Conservation (phyloP, 1,284 basidiomycete species). For the Tilletia indica region DNA sequence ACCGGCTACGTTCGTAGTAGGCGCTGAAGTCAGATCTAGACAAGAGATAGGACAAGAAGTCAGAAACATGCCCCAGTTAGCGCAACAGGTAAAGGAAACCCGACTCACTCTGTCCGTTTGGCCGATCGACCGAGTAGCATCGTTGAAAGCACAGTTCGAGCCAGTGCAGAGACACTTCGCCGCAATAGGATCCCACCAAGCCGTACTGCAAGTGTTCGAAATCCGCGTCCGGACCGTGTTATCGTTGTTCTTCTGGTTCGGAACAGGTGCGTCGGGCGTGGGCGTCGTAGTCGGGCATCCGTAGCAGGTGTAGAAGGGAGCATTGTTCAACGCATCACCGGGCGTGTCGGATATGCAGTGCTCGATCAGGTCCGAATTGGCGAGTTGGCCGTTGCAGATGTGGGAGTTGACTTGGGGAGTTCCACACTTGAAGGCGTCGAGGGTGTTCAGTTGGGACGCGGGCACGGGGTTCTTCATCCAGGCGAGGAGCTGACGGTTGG, state of each 20-base stretch:
- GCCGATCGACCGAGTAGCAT: slow-evolving; percentile 43
- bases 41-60: background rate
- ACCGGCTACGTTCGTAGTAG: background rate
- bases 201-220: slow-evolving; percentile 40
- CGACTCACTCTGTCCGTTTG: slow-evolving; percentile 29
- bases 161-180: slow-evolving; percentile 45
- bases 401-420: slow-evolving; percentile 32
- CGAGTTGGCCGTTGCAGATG: slow-evolving; percentile 47
- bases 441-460: slow-evolving; percentile 48
- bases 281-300: slow-evolving; percentile 41
- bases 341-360: slow-evolving; percentile 46
- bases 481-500: slow-evolving; percentile 69
- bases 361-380: slow-evolving; percentile 40
- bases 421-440: slow-evolving; percentile 48
- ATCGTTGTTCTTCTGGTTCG: slow-evolving; percentile 48
- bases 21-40: background rate
- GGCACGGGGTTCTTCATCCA: slow-evolving; percentile 71
- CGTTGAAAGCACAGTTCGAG: slow-evolving; percentile 35
- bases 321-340: slow-evolving; percentile 46
- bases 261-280: slow-evolving; percentile 43
- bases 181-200: slow-evolving; percentile 48
- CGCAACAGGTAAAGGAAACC: slow-evolving; percentile 23
- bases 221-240: slow-evolving; percentile 41
- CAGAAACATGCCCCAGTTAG: background rate
- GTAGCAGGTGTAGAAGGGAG: slow-evolving; percentile 44